Base-by-base conservation (phyloP, 169 alveolate genomes). In the Plasmodium gallinaceum region DNA sequence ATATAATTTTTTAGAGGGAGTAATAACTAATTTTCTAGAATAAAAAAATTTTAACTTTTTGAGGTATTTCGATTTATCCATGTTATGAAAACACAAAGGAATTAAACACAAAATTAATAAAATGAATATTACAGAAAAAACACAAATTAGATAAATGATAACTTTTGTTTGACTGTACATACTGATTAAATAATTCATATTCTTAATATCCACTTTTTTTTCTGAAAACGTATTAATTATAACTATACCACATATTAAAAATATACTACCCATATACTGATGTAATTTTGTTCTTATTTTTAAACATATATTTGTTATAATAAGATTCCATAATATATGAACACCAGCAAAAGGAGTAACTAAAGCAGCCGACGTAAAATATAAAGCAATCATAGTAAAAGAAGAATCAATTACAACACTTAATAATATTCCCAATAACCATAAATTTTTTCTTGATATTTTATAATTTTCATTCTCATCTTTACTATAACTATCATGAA, bases 341-440 rank as follows among this genome's bases (percentile, higher is more conserved):
- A 76, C 89, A n/a, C 89, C 89, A 20, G 78, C 78, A 64, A 76
- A 76, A 2, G 89, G 89, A 10, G 89, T 57, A 26, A 76, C 89
- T 22, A 76, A 45, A n/a, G 78, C 89, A 64, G 89, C 89, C 16
- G 89, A 76, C 37, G 89, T 48, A 70, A 76, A 76, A 42, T 76
- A 76, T 65, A 76, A 65, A 12, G 89, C 74, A 26, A 65, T 64
- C 1, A 76, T 26, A 7, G 89, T 76, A 26, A 48, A 54, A 22
- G 65, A 18, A 46, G 89, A 76, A 18, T 76, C 89, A 10, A 76
- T 48, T 14, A 76, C 76, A 48, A 76, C 71, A 43, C 78, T 76
- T 26, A 76, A 20, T 46, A 76, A 39, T 39, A 70, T 76, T 46
- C 78, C 89, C 18, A 64, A 5, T n/a, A 76, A 7, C 89, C 89